phyloP scores from a whole-genome alignment of 2,329 filamentous ascomycete genomes.

The Xylariaceae sp. region DNA sequence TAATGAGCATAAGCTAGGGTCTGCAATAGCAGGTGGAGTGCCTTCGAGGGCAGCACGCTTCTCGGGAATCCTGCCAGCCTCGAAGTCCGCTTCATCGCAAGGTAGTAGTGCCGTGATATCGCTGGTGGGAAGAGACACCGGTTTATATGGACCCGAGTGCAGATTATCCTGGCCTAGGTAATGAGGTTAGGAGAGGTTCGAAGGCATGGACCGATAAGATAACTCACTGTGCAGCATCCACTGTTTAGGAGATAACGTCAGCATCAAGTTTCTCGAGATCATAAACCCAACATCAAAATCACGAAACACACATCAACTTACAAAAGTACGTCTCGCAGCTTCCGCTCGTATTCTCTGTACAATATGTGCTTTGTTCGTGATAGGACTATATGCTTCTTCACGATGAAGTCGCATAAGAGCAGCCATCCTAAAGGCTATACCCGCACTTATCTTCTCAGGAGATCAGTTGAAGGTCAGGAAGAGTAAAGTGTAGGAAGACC shows the following conservation, averaged over 20 bases:
- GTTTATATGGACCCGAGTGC: constrained; percentile 49
- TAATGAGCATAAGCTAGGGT: constrained; percentile 41
- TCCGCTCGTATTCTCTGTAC: constrained; percentile 48
- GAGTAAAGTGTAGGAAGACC: constrained; percentile 21
- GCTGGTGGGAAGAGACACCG: constrained; percentile 46
- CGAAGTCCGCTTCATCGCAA: constrained; percentile 50
- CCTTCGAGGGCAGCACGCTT: constrained; percentile 51
- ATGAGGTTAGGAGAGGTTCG: constrained; percentile 6
- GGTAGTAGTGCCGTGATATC: constrained; percentile 55
- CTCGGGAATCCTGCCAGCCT: constrained; percentile 42
- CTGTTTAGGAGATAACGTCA: constrained; percentile 29
- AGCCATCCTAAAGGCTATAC: constrained; percentile 54
- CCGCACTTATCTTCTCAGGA: constrained; percentile 48
- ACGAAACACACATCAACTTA: constrained; percentile 33
- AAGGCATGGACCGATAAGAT: background rate
- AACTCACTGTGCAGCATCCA: constrained; percentile 54
- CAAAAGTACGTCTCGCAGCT: constrained; percentile 54
- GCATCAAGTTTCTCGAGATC: background rate
- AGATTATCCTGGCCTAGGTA: constrained; percentile 49
- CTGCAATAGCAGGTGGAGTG: constrained; percentile 46
- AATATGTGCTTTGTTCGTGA: constrained; percentile 37
- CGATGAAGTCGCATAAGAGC: constrained; percentile 51
- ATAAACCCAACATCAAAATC: background rate
- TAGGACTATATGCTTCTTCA: constrained; percentile 50
- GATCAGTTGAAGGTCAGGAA: constrained; percentile 16